Conservation (phyloP, 1,284 basidiomycete genomes). For the Uromyces viciae-fabae region DNA sequence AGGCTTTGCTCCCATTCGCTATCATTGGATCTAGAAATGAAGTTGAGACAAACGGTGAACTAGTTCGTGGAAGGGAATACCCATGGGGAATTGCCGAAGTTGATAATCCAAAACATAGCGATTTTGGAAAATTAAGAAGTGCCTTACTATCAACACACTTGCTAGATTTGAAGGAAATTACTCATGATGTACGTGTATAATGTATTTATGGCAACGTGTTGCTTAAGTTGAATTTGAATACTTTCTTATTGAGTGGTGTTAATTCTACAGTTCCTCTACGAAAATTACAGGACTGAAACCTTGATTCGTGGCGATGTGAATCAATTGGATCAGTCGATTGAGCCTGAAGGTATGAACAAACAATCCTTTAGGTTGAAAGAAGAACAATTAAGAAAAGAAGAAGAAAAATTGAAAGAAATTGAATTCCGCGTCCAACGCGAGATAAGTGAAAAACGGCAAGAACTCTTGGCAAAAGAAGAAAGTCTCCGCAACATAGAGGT, state of each 20-base stretch:
- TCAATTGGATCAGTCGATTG: conserved; percentile 48
- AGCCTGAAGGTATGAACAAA: conserved; percentile 94
- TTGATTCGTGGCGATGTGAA: conserved; percentile 71
- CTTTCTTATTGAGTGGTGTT: background rate
- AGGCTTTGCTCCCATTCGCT: conserved; percentile 89
- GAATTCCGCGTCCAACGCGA: conserved; percentile 97
- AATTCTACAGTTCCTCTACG: conserved; percentile 56
- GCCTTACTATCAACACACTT: conserved; percentile 64
- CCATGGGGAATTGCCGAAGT: conserved; percentile 99
- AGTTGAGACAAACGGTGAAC: conserved; percentile 77
- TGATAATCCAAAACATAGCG: conserved; percentile 96
- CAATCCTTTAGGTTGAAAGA: conserved; percentile 96
- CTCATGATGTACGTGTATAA: conserved; percentile 73
- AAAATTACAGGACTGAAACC: conserved; percentile 98
- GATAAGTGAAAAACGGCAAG: conserved; percentile 97
- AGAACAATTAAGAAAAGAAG: conserved; percentile 90
- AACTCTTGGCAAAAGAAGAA: conserved; percentile 63
- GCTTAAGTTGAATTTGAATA: background rate
- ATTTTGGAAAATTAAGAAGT: conserved; percentile 85
- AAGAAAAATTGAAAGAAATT: conserved; percentile 80
- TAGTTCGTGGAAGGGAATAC: conserved; percentile 85
- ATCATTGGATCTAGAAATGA: conserved; percentile 97
- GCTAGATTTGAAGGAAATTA: conserved; percentile 62
- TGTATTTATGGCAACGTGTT: background rate
- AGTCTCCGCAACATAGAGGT: conserved; percentile 48